These are phyloP conservation scores for Leccinum imitatum DNA, from an alignment of 768 basidiomycete species.

Conservation along the genomic window DNA sequence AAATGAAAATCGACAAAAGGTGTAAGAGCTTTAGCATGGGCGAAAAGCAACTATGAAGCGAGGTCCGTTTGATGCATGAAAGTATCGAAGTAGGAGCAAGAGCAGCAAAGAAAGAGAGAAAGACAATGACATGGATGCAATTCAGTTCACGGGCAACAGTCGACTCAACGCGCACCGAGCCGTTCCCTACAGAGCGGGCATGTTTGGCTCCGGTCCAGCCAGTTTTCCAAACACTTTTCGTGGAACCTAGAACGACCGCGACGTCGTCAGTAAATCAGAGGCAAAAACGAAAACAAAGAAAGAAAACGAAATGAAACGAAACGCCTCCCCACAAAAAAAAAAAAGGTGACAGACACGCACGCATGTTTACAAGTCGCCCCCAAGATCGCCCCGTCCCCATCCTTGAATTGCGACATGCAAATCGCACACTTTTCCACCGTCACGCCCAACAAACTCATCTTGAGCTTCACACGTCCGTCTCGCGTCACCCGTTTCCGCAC, in stretches of 20 bases:
- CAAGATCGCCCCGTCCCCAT: slow-evolving; percentile 53
- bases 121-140: not conserved
- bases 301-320: not conserved
- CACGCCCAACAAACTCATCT: slow-evolving; percentile 60
- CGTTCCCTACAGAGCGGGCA: slow-evolving; percentile 65
- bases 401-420: slow-evolving; percentile 69
- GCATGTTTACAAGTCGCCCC: slow-evolving; percentile 61
- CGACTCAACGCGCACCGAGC: slow-evolving; percentile 33
- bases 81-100: not conserved
- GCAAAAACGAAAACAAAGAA: not conserved
- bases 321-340: not conserved
- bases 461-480: slow-evolving; percentile 71
- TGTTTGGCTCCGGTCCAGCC: slow-evolving; percentile 58
- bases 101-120: not conserved
- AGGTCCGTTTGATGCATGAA: not conserved
- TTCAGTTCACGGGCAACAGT: not conserved
- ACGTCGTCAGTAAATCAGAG: not conserved
- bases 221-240: slow-evolving; percentile 58
- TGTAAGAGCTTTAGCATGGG: slow-evolving; percentile 14
- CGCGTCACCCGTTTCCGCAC: slow-evolving; percentile 56
- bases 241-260: slow-evolving; percentile 44
- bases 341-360: slow-evolving; percentile 27
- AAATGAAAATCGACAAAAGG: slow-evolving; percentile 4
- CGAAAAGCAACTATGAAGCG: not conserved
- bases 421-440: slow-evolving; percentile 71